A percentile compares a stretch with the other conserved stretches of the same genome.
Evolutionary conservation across 495 filamentous ascomycete species (phyloP).

Genomic region (Hypoxylon crocopeplum): DNA sequence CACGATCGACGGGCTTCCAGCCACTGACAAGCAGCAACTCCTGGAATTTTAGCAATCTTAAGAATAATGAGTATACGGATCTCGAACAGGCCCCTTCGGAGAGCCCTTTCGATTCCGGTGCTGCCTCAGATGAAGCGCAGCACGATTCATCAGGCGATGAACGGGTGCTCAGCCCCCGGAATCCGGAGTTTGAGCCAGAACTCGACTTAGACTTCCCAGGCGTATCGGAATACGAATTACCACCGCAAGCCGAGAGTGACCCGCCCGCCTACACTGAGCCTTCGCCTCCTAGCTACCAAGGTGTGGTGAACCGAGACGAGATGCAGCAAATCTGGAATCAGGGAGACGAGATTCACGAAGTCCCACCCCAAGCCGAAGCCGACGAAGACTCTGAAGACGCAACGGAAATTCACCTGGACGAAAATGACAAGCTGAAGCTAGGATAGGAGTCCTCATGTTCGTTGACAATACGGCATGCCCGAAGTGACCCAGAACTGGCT

Average conservation of each 20-base stretch:
- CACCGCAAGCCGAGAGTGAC: constrained; percentile 16
- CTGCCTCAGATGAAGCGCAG: constrained; percentile 49
- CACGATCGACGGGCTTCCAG: constrained; percentile 15
- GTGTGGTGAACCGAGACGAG: constrained; percentile 33
- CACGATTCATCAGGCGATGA: constrained; percentile 44
- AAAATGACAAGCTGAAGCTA: constrained; percentile 40
- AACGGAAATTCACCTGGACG: constrained; percentile 55
- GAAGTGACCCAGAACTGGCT: no score
- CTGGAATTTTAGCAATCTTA: constrained; percentile 49
- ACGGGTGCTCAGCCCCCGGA: constrained; percentile 27
- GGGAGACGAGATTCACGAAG: constrained; percentile 41
- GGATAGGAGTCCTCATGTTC: constrained; percentile 15
- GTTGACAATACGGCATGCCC: no score
- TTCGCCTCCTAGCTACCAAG: constrained; percentile 18
- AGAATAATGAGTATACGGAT: not conserved
- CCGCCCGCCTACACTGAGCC: constrained; percentile 23
- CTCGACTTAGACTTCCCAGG: constrained; percentile 38
- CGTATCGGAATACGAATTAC: constrained; percentile 31
- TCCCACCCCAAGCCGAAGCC: constrained; percentile 40
- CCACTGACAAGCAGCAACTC: constrained; percentile 24
- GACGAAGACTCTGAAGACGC: constrained; percentile 48
- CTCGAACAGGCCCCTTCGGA: constrained; percentile 39
- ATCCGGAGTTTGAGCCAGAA: constrained; percentile 29
- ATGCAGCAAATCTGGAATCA: constrained; percentile 43
- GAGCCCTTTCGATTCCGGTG: constrained; percentile 41